Conservation (phyloP, 148 eudicot species). For the Persicaria tinctoria region DNA sequence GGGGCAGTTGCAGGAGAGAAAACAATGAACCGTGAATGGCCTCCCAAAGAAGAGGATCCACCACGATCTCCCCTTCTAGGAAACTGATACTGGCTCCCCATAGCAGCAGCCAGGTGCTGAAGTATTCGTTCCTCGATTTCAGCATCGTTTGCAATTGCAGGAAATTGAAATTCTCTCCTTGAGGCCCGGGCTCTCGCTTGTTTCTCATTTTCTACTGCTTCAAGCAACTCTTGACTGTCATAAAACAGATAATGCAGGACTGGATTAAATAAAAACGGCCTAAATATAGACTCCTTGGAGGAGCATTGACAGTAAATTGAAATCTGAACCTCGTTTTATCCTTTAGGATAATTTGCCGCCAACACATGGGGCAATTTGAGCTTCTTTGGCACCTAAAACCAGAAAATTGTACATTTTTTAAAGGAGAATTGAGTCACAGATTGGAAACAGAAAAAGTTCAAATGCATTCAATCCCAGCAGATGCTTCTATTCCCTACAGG, state of each 20-base stretch:
- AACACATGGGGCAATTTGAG: conserved; percentile 1
- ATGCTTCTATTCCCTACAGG: not conserved
- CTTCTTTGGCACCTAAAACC: conserved; percentile 3
- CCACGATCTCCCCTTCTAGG: not conserved
- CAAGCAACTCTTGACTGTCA: conserved; percentile 6
- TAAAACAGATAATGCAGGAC: not conserved
- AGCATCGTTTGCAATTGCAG: not conserved
- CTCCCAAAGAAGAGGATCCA: not conserved
- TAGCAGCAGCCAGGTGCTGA: conserved; percentile 2
- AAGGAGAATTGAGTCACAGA: not conserved
- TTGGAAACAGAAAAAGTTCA: not conserved
- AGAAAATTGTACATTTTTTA: not conserved
- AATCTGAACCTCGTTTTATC: not conserved
- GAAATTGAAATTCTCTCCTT: not conserved
- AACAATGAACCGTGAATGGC: not conserved
- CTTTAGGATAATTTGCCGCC: not conserved
- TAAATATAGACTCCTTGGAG: not conserved
- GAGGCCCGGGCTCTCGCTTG: not conserved
- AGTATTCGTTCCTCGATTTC: not conserved
- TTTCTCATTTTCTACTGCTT: not conserved
- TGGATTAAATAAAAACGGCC: not conserved
- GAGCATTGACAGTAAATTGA: not conserved
- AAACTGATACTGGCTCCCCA: not conserved
- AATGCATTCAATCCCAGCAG: not conserved
- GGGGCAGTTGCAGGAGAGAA: not conserved